These are phyloP conservation scores for Aspergillus candidus DNA, from an alignment of 2,329 filamentous ascomycete genomes.

Conservation along the genomic window DNA sequence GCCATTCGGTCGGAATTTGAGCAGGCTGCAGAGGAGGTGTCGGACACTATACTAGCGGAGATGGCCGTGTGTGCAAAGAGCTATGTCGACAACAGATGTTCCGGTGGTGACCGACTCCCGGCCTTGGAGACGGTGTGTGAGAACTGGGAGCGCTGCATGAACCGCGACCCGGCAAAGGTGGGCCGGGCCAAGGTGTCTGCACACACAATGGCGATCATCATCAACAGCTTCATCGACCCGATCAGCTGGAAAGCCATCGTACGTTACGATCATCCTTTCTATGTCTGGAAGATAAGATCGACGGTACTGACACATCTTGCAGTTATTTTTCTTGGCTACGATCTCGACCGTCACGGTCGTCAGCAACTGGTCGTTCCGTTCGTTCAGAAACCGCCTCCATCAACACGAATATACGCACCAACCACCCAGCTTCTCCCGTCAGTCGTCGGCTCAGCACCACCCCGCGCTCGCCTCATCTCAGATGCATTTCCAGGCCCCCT, in stretches of 20 bases:
- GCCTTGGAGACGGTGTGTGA: slow-evolving; percentile 68
- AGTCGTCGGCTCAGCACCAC: slow-evolving; percentile 18
- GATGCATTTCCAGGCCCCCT: slow-evolving; percentile 21
- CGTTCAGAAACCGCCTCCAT: slow-evolving; percentile 39
- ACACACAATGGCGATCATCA: slow-evolving; percentile 82
- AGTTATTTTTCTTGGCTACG: slow-evolving; percentile 35
- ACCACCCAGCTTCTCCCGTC: slow-evolving; percentile 17
- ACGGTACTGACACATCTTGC: slow-evolving; percentile 13
- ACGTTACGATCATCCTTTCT: slow-evolving; percentile 21
- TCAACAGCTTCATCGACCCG: slow-evolving; percentile 87
- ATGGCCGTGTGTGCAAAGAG: slow-evolving; percentile 68
- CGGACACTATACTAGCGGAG: slow-evolving; percentile 62
- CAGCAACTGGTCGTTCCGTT: slow-evolving; percentile 55
- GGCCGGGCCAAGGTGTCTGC: slow-evolving; percentile 76
- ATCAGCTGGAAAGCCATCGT: slow-evolving; percentile 80
- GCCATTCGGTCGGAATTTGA: slow-evolving; percentile 70
- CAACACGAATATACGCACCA: slow-evolving; percentile 25
- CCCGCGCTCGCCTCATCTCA: slow-evolving; percentile 19
- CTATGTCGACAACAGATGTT: slow-evolving; percentile 72
- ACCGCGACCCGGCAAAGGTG: slow-evolving; percentile 69
- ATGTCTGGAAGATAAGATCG: not conserved
- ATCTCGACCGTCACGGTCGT: slow-evolving; percentile 49
- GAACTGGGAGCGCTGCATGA: slow-evolving; percentile 84
- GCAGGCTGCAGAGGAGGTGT: slow-evolving; percentile 62
- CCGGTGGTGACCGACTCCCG: slow-evolving; percentile 59